A percentile compares a stretch with the other conserved stretches of the same genome.
Conservation (phyloP, 208 protist genomes). For the Trypanosoma mega region DNA sequence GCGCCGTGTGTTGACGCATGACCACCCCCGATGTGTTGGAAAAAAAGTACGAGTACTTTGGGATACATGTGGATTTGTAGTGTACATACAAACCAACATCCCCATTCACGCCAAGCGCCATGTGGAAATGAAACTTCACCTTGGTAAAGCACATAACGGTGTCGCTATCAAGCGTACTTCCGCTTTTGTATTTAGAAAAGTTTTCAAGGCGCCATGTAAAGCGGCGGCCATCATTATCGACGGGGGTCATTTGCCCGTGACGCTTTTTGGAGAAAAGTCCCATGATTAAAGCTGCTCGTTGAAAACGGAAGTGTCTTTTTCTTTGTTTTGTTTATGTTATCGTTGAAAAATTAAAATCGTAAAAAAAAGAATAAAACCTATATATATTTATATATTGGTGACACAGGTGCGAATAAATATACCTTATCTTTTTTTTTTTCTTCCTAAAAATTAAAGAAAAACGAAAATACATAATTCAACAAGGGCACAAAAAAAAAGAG, state of each 20-base stretch:
- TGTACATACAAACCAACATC: slow-evolving; percentile 84
- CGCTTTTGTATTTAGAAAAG: slow-evolving; percentile 38
- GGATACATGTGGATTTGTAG: slow-evolving; percentile 82
- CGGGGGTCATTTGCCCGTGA: slow-evolving; percentile 52
- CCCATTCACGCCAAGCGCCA: slow-evolving; percentile 46
- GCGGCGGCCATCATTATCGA: slow-evolving; percentile 37
- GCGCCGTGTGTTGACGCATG: slow-evolving; percentile 88
- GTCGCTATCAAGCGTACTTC: slow-evolving; percentile 64
- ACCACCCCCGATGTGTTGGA: slow-evolving; percentile 49
- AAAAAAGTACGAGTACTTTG: slow-evolving; percentile 91
- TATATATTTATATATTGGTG: slow-evolving; percentile 10
- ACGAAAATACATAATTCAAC: too few species aligned
- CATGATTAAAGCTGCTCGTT: slow-evolving; percentile 38
- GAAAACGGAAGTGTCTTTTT: too few species aligned
- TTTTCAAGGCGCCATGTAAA: slow-evolving; percentile 76
- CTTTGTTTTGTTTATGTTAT: too few species aligned
- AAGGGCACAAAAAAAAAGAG: too few species aligned
- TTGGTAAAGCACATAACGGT: slow-evolving; percentile 61
- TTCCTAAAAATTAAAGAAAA: too few species aligned
- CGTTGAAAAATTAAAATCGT: too few species aligned
- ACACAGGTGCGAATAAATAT: too few species aligned
- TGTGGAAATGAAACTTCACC: slow-evolving; percentile 87
- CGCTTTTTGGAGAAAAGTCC: slow-evolving; percentile 75
- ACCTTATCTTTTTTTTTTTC: too few species aligned
- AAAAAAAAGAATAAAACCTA: slow-evolving; percentile 1